Evolutionary conservation across 2,329 filamentous ascomycete genomes (phyloP), one percentile per base, ranked within the genome.

Genomic region (Talaromyces sp.): DNA sequence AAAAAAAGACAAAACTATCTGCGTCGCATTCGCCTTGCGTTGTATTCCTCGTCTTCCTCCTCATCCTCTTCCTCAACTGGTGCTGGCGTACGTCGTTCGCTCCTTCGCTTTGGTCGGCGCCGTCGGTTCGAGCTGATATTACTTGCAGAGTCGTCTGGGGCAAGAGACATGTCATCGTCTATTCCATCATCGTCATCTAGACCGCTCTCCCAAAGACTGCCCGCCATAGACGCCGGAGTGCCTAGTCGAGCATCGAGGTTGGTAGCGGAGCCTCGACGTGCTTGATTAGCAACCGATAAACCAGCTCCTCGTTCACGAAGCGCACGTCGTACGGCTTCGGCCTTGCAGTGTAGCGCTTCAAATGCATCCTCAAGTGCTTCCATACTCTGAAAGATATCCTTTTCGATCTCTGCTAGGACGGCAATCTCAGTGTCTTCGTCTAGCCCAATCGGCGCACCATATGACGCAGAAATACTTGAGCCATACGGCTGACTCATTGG

Each of bases 401-500:
- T 88, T 78, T 98, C 94, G 45, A 97, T 88, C 78, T 97, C 94
- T 8, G 92, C 92, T 6, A 97, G 84, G 1, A 91, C 90, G 0
- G 91, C 91, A 72, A 97, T 93, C 76, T 97, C 94, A 62, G 91
- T 92, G 73, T 98, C 94, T 76, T 98, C 94, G 74, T 97, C 94
- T 65, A 96, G 87, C 3, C 93, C 93, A 3, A 98, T 93, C 2
- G 88, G 89, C 0, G 88, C 89, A n/a, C 88, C 81, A 65, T 86
- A 86, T 0, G 86, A 0, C 87, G 87, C 2, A 85, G 88, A 67
- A 69, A 77, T 39, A 6, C 24, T 50, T 69, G 73, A 76, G 39
- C 77, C 76, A 41, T 72, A 74, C 8, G 76, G 75, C 57, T 79
- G 77, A 60, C 78, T 80, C 16, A 71, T 71, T 13, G 80, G 75